Conservation (phyloP, 139 green algal species). For the Dunaliella primolecta region DNA sequence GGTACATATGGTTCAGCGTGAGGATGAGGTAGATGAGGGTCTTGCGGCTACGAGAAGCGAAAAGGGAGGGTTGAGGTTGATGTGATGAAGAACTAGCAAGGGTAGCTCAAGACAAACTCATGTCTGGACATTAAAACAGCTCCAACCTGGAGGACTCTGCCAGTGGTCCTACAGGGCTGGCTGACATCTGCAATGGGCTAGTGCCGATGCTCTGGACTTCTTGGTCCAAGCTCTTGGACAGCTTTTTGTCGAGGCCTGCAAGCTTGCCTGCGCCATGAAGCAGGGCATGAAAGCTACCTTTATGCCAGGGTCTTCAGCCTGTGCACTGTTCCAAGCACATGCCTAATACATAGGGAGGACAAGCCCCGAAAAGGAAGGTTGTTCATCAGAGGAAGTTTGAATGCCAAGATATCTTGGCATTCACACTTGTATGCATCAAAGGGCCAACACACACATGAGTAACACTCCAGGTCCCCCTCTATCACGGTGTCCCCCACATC, state of each 20-base stretch:
- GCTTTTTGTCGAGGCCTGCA: conserved; percentile 95
- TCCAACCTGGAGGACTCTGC: conserved; percentile 64
- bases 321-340: too few relatives aligned
- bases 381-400: background rate
- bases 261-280: conserved; percentile 82
- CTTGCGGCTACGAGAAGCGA: conserved; percentile 80
- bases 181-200: conserved; percentile 70
- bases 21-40: conserved; percentile 99
- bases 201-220: conserved; percentile 71
- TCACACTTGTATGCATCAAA: too few relatives aligned
- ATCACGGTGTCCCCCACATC: conserved; percentile 89
- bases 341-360: too few relatives aligned
- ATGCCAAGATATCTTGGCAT: background rate
- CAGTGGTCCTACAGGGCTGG: conserved; percentile 84
- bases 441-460: conserved; percentile 89
- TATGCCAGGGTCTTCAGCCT: too few relatives aligned
- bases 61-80: background rate
- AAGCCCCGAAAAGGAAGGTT: too few relatives aligned
- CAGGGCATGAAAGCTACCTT: background rate
- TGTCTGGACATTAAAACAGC: background rate
- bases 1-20: conserved; percentile 97
- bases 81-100: background rate
- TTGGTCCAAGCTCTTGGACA: conserved; percentile 86
- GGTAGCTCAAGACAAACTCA: background rate
- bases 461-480: conserved; percentile 85